Base-by-base conservation (phyloP, 345 rosid genomes). In the Brassica cretica region DNA sequence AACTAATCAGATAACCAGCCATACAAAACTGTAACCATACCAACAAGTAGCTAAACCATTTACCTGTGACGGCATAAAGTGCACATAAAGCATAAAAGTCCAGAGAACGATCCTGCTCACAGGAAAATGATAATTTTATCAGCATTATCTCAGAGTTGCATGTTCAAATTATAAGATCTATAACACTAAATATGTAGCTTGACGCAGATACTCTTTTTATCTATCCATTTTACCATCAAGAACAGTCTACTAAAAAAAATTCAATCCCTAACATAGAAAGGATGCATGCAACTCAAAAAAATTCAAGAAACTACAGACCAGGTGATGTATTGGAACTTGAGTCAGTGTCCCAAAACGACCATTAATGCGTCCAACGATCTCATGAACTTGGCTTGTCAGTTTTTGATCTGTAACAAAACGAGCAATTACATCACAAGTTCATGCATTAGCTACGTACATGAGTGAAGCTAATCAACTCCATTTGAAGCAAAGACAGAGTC, bases 341-440 rank as follows among this genome's bases (percentile, higher is more conserved):
- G 98, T 90, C 76, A 93, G 82, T 35, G 99, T 86, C 78, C 98
- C 99, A 90, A 96, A 96, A 78, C 99, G 90, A 49, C 99, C 99
- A 87, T 96, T 96, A 61, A 95, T 95, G 75, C 99, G 93, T 66
- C 99, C 99, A 76, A 95, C 99, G 80, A 95, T 95, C 84, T 95
- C 99, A 85, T 95, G 99, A 84, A 95, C 99, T 84, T 95, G 99
- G 82, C 99, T 96, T 68, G 99, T 96, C 68, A 96, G 99, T 78
- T 89, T 96, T 86, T 96, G 99, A 88, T 96, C 83, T 80, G 80
- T 16, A 58, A 64, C 8, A 18, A 32, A 51, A 49, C 8, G 64
- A 53, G 37, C 53, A 67, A 14, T 62, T 25, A 51, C 35, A 72
- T 39, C 74, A 46, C 4, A 68, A 68, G 65, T 35, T 66, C 72